Conservation (phyloP, 257 asterid genomes). For the Scutellaria galericulata region DNA sequence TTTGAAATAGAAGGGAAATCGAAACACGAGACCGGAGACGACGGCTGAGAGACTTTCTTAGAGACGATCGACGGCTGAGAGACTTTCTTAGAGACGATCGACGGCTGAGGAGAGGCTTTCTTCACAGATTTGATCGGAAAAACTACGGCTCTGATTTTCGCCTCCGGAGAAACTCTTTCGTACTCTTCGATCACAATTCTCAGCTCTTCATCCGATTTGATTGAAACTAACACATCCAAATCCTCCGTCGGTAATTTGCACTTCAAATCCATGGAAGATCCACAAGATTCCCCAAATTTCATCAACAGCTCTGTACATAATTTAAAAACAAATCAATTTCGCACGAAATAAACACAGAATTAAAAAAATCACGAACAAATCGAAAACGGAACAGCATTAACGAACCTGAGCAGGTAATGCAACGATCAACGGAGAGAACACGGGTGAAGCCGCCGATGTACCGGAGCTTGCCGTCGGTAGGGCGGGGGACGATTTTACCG, state of each 20-base stretch:
- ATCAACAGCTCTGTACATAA: constrained; percentile 59
- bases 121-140: constrained; percentile 52
- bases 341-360: background rate
- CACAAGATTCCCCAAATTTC: constrained; percentile 77
- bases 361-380: background rate
- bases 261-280: constrained; percentile 64
- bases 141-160: constrained; percentile 74
- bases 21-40: constrained; percentile 69
- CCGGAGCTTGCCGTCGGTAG: constrained; percentile 72
- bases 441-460: constrained; percentile 82
- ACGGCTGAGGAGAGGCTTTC: constrained; percentile 35
- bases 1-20: constrained; percentile 54
- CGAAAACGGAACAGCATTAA: background rate
- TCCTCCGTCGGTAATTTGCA: constrained; percentile 83
- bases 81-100: too few species aligned
- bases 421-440: constrained; percentile 66
- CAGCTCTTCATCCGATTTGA: constrained; percentile 78
- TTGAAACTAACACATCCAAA: constrained; percentile 70
- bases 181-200: constrained; percentile 65
- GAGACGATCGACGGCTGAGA: too few species aligned
- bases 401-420: constrained; percentile 46
- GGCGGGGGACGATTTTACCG: constrained; percentile 74
- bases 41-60: constrained; percentile 65
- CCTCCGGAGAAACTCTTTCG: constrained; percentile 55
- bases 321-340: constrained; percentile 11